Base-by-base conservation (phyloP, 1,284 basidiomycete species). In the Melanopsichium pennsylvanicum region DNA sequence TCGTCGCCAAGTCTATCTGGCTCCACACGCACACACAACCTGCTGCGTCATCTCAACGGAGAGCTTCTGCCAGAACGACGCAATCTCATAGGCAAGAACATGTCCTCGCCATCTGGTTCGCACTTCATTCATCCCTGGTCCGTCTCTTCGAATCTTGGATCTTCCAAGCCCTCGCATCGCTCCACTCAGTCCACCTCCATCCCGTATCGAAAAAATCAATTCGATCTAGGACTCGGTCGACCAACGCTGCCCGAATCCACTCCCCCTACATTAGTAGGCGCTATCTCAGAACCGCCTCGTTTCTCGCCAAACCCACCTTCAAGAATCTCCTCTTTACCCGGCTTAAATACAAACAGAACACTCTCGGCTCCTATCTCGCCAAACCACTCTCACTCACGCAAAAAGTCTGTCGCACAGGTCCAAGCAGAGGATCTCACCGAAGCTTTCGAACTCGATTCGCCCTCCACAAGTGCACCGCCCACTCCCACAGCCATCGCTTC, bases 371-470 rank as follows among this genome's bases (percentile, higher is more conserved):
- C 49, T 4, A 71, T 74, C 39, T 49, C 66, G 2, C 35, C 66
- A 7, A 50, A 51, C 11, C 78, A 80, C 36, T 75, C 76, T 2
- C 78, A 80, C 49, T 73, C 72, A 16, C 72, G 78, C 41, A 78
- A 78, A 41, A 74, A 76, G 46, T 75, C 73, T 1, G 57, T 78
- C 34, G 75, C 72, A 12, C 71, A 72, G 29, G 51, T 70, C 8
- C 77, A 78, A 36, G 66, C 69, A 10, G 66, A 79, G 42, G 77
- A 79, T 29, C 64, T 79, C 43, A 74, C 64, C 25, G 70, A 74
- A 26, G 74, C 77, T 2, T 79, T 79, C 27, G 68, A 69, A 32
- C 75, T 79, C 34, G 51, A 63, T 15, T 63, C 60, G 5, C 32
- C 56, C 11, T 49, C 44, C 6, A n/a, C n/a, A n/a, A n/a, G n/a